phyloP scores from a whole-genome alignment of 768 basidiomycete species.

The Tylopilus vinaceipallidus region DNA sequence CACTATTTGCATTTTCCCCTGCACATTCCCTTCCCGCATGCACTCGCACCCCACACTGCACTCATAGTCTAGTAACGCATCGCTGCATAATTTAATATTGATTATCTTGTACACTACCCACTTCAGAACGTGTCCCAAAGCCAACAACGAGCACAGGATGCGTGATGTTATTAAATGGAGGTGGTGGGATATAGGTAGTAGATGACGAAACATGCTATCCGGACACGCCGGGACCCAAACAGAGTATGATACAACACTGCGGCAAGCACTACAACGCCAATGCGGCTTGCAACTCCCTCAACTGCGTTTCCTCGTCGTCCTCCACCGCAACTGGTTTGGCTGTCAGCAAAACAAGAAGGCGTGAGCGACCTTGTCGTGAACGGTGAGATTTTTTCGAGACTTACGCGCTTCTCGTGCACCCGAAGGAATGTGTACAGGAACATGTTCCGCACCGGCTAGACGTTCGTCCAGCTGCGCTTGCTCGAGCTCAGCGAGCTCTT shows the following conservation, averaged over 20 bases:
- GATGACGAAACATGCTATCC: slow-evolving; percentile 26
- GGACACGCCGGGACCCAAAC: slow-evolving; percentile 3
- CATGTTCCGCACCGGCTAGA: slow-evolving; percentile 84
- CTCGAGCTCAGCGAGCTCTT: slow-evolving; percentile 84
- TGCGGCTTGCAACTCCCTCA: slow-evolving; percentile 84
- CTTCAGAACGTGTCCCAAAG: slow-evolving; percentile 23
- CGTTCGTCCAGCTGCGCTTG: slow-evolving; percentile 85
- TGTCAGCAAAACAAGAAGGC: slow-evolving; percentile 1
- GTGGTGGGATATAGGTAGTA: slow-evolving; percentile 35
- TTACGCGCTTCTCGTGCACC: slow-evolving; percentile 52
- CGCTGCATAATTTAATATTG: slow-evolving; percentile 38
- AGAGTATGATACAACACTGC: slow-evolving; percentile 11
- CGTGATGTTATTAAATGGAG: slow-evolving; percentile 29
- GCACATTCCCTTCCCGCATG: slow-evolving; percentile 27
- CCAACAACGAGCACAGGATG: slow-evolving; percentile 20
- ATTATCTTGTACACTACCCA: slow-evolving; percentile 36
- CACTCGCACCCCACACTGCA: slow-evolving; percentile 24
- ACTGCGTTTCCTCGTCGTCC: slow-evolving; percentile 90
- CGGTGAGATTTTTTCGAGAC: slow-evolving; percentile 21
- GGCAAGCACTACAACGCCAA: slow-evolving; percentile 65
- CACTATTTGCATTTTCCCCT: slow-evolving; percentile 24
- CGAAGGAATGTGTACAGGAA: slow-evolving; percentile 80
- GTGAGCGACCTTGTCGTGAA: slow-evolving; percentile 5
- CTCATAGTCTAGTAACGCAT: slow-evolving; percentile 30
- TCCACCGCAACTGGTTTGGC: slow-evolving; percentile 52